phyloP scores from a whole-genome alignment of 352 stramenopile genomes.

The Pythium diclinum region DNA sequence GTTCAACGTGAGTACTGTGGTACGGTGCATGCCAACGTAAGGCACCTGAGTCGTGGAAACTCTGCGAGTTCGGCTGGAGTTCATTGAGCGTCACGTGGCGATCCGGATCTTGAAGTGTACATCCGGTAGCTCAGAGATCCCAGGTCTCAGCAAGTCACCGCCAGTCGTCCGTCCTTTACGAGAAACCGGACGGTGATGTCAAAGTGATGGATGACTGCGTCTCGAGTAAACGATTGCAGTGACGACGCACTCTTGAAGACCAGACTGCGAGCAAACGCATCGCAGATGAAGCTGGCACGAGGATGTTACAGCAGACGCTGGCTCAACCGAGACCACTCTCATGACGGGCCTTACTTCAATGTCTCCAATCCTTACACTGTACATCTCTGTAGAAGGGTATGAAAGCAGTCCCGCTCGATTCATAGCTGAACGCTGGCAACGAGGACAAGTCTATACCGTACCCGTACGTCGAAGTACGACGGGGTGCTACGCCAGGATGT shows the following conservation, averaged over 20 bases:
- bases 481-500: too few species aligned
- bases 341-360: background rate
- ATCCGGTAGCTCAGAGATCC: background rate
- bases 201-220: background rate
- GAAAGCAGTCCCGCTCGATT: too few species aligned
- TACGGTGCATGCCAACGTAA: background rate
- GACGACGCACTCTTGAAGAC: background rate
- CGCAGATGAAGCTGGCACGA: background rate
- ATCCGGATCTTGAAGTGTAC: background rate
- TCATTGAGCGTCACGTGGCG: background rate
- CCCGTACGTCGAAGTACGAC: too few species aligned
- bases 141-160: constrained; percentile 1
- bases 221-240: background rate
- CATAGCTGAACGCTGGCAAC: too few species aligned
- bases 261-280: background rate
- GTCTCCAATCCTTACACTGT: too few species aligned
- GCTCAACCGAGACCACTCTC: background rate
- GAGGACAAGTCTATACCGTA: too few species aligned
- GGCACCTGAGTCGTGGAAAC: background rate
- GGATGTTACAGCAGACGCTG: background rate
- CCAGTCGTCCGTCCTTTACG: background rate
- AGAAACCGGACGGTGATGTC: background rate
- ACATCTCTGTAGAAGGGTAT: too few species aligned
- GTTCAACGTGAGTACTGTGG: background rate
- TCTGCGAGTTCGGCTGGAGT: background rate